These are phyloP conservation scores for Aspergillus saccharolyticus DNA, from an alignment of 495 filamentous ascomycete species.

Conservation along the genomic window DNA sequence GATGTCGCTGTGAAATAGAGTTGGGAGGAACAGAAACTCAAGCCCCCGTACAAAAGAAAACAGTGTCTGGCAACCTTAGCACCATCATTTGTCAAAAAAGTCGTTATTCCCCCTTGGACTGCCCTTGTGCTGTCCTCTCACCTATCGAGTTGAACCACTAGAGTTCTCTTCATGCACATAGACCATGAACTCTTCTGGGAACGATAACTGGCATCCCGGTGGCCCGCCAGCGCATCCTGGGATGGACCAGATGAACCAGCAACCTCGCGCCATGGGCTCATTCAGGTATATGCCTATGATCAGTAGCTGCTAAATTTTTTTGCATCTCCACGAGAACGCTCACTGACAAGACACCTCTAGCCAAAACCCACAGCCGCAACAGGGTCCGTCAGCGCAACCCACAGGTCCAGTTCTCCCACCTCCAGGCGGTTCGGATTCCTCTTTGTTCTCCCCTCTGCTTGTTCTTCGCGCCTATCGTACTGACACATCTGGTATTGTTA, in stretches of 20 bases:
- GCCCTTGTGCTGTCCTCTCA: not conserved
- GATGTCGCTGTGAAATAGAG: slow-evolving; percentile 28
- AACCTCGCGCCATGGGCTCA: slow-evolving; percentile 41
- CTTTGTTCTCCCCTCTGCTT: not conserved
- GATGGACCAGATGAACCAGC: slow-evolving; percentile 45
- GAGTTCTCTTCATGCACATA: slow-evolving; percentile 20
- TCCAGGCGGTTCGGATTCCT: slow-evolving; percentile 40
- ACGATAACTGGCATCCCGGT: slow-evolving; percentile 46
- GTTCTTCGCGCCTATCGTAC: slow-evolving; percentile 13
- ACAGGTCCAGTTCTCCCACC: slow-evolving; percentile 47
- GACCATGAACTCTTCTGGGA: slow-evolving; percentile 43
- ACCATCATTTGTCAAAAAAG: not conserved
- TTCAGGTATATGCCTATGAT: slow-evolving; percentile 29
- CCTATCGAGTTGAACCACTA: not conserved
- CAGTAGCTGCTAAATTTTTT: not conserved
- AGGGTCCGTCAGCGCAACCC: slow-evolving; percentile 43
- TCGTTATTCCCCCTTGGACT: not conserved
- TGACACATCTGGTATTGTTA: slow-evolving; percentile 26
- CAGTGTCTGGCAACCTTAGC: slow-evolving; percentile 12
- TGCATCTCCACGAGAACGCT: not conserved
- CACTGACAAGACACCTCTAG: slow-evolving; percentile 15
- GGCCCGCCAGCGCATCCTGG: slow-evolving; percentile 41
- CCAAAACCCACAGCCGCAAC: slow-evolving; percentile 43
- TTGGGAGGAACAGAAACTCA: slow-evolving; percentile 20
- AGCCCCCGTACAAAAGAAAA: slow-evolving; percentile 22